Evolutionary conservation across 768 basidiomycete genomes (phyloP), one percentile per base, ranked within the genome.

Genomic region (Leucocoprinus birnbaumii): DNA sequence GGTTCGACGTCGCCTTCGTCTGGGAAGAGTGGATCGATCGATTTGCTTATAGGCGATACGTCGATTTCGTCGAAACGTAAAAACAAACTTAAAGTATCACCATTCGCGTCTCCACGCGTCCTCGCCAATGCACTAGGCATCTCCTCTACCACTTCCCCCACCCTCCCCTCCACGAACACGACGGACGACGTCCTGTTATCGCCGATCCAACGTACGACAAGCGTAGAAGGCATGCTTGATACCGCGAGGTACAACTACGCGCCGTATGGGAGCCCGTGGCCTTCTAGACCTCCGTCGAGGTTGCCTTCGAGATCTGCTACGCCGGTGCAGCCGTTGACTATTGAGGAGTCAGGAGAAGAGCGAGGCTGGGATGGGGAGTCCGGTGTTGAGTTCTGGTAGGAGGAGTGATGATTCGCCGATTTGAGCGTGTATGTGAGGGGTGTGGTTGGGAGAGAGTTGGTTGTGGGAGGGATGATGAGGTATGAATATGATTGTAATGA

Each of bases 1-100:
- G 26, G 8, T 87, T 56, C 69, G 86, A 2, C 85, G 85, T 14
- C 79, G 85, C 51, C 80, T 85, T 58, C 62, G 79, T 73, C 62
- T 72, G n/a, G n/a, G n/a, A n/a, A n/a, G n/a, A n/a, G n/a, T n/a
- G n/a, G n/a, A n/a, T n/a, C n/a, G n/a, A n/a, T n/a, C n/a, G n/a
- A n/a, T n/a, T n/a, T n/a, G n/a, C n/a, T n/a, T n/a, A n/a, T n/a
- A n/a, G n/a, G n/a, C 73, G 35, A 61, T 18, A 25, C 50, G 2
- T 26, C 26, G 40, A 13, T 18, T 68, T 6, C 74, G 76, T 21
- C 72, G 79, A 3, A 80, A 80, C 46, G 53, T 7, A 55, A 49
- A 31, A 38, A 11, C 11, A 55, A 55, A 25, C 13, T 9, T 9
- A 47, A 48, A 35, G 31, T 24, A 40, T 73, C 73, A 19, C 52